phyloP scores from a whole-genome alignment of 768 basidiomycete genomes.

The Fomitopsis pulvina region DNA sequence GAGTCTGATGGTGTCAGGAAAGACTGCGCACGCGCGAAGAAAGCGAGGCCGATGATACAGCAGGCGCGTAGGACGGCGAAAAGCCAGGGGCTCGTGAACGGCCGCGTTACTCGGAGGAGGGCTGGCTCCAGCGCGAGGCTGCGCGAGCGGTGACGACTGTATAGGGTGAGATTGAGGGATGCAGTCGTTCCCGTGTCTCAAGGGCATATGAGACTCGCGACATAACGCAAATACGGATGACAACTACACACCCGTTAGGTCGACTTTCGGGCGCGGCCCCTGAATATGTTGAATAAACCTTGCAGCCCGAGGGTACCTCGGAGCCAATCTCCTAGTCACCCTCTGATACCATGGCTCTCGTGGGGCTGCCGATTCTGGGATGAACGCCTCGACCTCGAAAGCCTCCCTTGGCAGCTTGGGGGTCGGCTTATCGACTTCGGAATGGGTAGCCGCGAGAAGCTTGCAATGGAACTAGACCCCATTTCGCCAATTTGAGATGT shows the following conservation, averaged over 20 bases:
- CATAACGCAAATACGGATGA: conserved; percentile 4
- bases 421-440: neutral
- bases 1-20: conserved; percentile 61
- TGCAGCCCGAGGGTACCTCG: conserved; percentile 13
- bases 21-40: conserved; percentile 66
- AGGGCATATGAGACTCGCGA: conserved; percentile 1
- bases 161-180: conserved; percentile 44
- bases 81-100: conserved; percentile 45
- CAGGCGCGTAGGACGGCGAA: conserved; percentile 46
- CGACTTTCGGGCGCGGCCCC: conserved; percentile 55
- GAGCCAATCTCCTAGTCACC: conserved; percentile 5
- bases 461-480: neutral
- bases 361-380: neutral
- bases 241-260: conserved; percentile 37
- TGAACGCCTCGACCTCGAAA: conserved; percentile 12
- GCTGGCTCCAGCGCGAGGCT: conserved; percentile 42
- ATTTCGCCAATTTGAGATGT: neutral
- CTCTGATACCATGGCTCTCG: conserved; percentile 1
- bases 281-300: conserved; percentile 34
- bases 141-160: conserved; percentile 17
- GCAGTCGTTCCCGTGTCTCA: conserved; percentile 41
- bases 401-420: conserved; percentile 6
- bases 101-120: conserved; percentile 44
- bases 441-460: conserved; percentile 11
- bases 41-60: conserved; percentile 69